These are phyloP conservation scores for Aphanomyces cochlioides DNA, from an alignment of 352 stramenopile genomes.

Conservation along the genomic window DNA sequence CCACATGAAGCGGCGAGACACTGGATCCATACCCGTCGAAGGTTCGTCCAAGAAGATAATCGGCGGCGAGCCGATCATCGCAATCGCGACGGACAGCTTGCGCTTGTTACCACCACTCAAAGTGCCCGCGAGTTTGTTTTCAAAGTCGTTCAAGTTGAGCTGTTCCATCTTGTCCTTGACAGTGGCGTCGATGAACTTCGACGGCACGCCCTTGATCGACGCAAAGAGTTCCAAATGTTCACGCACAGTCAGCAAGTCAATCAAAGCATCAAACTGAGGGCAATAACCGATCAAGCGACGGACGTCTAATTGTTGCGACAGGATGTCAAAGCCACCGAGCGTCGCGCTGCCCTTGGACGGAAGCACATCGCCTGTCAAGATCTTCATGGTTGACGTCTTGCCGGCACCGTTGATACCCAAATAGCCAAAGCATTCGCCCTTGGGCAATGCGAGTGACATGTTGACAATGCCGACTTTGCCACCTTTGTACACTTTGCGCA, in stretches of 20 bases:
- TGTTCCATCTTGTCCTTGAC: constrained; percentile 50
- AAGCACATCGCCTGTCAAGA: constrained; percentile 67
- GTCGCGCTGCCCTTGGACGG: constrained; percentile 40
- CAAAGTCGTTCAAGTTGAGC: constrained; percentile 57
- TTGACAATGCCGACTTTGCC: constrained; percentile 75
- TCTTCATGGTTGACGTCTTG: constrained; percentile 95
- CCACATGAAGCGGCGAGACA: constrained; percentile 68
- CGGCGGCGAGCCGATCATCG: constrained; percentile 93
- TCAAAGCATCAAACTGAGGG: constrained; percentile 90
- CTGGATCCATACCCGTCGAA: constrained; percentile 86
- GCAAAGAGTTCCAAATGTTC: constrained; percentile 96
- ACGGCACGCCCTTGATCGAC: constrained; percentile 85
- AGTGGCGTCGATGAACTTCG: constrained; percentile 34
- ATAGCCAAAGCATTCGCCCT: constrained; percentile 82
- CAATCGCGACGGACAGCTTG: constrained; percentile 96
- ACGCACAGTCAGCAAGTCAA: constrained; percentile 91
- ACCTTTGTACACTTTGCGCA: constrained; percentile 87
- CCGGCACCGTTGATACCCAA: constrained; percentile 88
- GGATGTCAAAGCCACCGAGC: constrained; percentile 67
- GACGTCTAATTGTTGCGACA: constrained; percentile 67
- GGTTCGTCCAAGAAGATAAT: constrained; percentile 96
- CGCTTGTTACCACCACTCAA: constrained; percentile 96
- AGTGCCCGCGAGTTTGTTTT: constrained; percentile 58
- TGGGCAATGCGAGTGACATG: constrained; percentile 69
- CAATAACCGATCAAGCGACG: constrained; percentile 88